Base-by-base conservation (phyloP, 176 grass and related monocot genomes). In the Paspalum notatum region DNA sequence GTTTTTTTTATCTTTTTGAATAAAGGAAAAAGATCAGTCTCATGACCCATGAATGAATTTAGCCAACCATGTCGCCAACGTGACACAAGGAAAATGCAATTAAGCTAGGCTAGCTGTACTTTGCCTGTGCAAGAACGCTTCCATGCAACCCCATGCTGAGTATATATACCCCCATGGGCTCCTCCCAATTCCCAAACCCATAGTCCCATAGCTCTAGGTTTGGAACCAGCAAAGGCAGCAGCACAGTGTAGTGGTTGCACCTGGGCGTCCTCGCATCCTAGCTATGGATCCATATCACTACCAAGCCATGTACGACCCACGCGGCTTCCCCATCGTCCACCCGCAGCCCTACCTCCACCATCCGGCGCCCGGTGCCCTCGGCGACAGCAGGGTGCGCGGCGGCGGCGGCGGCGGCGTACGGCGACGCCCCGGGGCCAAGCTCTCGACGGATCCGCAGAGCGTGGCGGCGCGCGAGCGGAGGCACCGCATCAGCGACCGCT, bases 381-480 rank as follows among this genome's bases (percentile, higher is more conserved):
- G 81, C 40, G 83, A 91, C 61, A 45, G 38, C 49, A 89, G 70
- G 72, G 82, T 78, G 27, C 71, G 82, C 81, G 74, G 87, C 60
- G 71, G 82, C 24, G 89, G 86, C 40, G 71, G 83, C 63, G 74
- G 82, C 9, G 76, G 85, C 15, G 87, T 66, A 42, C 75, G 88
- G 81, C 87, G 88, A 10, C 85, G 93, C 37, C 46, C 85, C 0
- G 85, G 88, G 0, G 85, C 77, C 2, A 94, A 90, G 68, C 90
- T 98, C 32, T 98, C 95, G 11, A 98, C 95, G 53, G 95, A 98
- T 66, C 95, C 95, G 5, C 95, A 98, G 86, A 98, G 95, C 64
- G 95, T 98, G 40, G 95, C 95, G 41, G 95, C 95, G 40, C 85
- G 95, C 54, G 82, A 91, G 83, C 86, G 95, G 9, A 50, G 95